These are phyloP conservation scores for Colletotrichum sp. DNA, from an alignment of 2,329 filamentous ascomycete species.

Conservation along the genomic window DNA sequence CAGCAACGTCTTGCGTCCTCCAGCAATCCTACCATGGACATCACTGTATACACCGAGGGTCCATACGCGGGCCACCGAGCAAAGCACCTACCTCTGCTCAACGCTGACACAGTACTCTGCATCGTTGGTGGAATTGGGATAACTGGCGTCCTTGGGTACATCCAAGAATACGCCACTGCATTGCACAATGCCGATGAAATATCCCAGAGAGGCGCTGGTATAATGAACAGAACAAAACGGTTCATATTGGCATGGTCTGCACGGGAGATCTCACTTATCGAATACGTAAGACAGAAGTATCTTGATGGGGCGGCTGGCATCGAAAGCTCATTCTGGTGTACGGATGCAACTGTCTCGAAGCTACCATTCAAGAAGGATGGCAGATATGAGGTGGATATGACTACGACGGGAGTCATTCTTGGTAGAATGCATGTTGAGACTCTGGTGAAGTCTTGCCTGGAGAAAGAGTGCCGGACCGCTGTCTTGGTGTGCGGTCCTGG, in stretches of 20 bases:
- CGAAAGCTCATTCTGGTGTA: slow-evolving; percentile 22
- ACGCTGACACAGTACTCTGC: slow-evolving; percentile 31
- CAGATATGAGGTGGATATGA: not conserved
- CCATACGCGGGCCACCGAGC: not conserved
- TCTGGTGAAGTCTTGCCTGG: not conserved
- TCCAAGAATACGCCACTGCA: slow-evolving; percentile 6
- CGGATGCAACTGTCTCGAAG: slow-evolving; percentile 26
- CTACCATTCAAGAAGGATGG: slow-evolving; percentile 21
- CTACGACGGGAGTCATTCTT: not conserved
- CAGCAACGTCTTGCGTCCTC: not conserved
- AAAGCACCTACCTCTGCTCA: not conserved
- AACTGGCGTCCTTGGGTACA: slow-evolving; percentile 32
- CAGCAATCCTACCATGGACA: not conserved
- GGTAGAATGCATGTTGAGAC: slow-evolving; percentile 27
- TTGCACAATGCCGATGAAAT: not conserved
- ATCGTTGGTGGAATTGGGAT: slow-evolving; percentile 38
- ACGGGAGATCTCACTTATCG: slow-evolving; percentile 22
- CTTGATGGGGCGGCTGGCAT: slow-evolving; percentile 2
- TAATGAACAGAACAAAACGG: not conserved
- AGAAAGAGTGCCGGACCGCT: not conserved
- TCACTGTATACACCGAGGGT: not conserved
- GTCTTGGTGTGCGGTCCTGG: slow-evolving; percentile 31
- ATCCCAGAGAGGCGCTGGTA: not conserved
- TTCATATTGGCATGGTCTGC: slow-evolving; percentile 31
- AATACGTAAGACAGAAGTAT: slow-evolving; percentile 13